Conservation (phyloP, 805 yeast genomes). For the Teunomyces atbi region DNA sequence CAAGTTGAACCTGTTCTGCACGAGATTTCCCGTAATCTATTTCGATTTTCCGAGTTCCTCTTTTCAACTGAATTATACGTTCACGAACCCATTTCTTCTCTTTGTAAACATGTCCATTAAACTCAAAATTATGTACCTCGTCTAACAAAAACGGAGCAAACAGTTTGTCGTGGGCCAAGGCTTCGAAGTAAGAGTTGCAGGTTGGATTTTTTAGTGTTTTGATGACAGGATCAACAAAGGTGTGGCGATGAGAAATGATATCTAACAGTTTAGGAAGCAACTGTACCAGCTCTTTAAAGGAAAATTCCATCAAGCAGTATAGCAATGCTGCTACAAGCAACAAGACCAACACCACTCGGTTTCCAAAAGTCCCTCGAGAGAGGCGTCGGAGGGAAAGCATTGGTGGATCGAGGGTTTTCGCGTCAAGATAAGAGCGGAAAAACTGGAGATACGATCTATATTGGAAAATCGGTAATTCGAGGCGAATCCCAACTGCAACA, state of each 20-base stretch:
- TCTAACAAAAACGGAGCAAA: not conserved
- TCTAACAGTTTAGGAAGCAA: not conserved
- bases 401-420: not conserved
- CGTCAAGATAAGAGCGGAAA: not conserved
- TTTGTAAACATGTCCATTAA: constrained; percentile 23
- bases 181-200: not conserved
- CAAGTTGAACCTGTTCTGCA: constrained; percentile 9
- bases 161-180: not conserved
- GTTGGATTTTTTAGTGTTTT: not conserved
- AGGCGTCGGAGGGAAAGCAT: not conserved
- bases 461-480: too few species aligned
- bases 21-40: constrained; percentile 12
- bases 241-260: not conserved
- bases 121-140: constrained; percentile 5
- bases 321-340: not conserved
- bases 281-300: not conserved
- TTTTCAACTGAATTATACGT: constrained; percentile 14
- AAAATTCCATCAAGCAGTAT: not conserved
- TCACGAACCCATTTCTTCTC: constrained; percentile 26
- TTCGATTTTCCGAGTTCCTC: constrained; percentile 13
- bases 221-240: not conserved
- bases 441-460: not conserved
- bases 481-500: too few species aligned
- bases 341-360: not conserved
- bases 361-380: not conserved